A percentile compares a stretch with the other conserved stretches of the same genome.
These are phyloP conservation scores for Ulvella scutata DNA, from an alignment of 139 green algal species.

Conservation along the genomic window DNA sequence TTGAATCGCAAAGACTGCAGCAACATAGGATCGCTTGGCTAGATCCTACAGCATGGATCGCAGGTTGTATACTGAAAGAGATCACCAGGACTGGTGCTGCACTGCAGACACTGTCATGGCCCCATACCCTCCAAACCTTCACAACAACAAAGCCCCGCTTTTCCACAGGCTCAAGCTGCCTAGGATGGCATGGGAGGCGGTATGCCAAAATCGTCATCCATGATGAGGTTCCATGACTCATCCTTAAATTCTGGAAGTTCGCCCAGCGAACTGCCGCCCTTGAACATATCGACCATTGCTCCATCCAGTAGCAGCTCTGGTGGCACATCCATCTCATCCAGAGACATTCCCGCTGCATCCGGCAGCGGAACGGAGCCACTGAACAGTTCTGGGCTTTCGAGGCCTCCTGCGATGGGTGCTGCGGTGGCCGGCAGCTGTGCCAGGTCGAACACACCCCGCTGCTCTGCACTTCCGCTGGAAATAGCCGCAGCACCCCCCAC, in stretches of 20 bases:
- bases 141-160: background rate
- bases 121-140: no score
- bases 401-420: background rate
- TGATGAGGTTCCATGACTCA: background rate
- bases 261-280: background rate
- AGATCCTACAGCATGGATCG: no score
- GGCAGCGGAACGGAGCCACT: background rate
- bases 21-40: no score
- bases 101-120: no score
- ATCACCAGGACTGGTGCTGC: no score
- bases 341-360: background rate
- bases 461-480: background rate
- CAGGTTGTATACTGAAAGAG: background rate
- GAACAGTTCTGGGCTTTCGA: background rate
- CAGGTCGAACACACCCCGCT: background rate
- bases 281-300: background rate
- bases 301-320: background rate
- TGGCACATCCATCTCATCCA: background rate
- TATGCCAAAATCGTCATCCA: background rate
- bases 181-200: background rate
- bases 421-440: no score
- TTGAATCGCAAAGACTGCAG: no score
- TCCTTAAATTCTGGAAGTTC: background rate
- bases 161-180: background rate
- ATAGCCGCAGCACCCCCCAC: background rate